phyloP scores from a whole-genome alignment of 345 rosid species.

The Boechera retrofracta region DNA sequence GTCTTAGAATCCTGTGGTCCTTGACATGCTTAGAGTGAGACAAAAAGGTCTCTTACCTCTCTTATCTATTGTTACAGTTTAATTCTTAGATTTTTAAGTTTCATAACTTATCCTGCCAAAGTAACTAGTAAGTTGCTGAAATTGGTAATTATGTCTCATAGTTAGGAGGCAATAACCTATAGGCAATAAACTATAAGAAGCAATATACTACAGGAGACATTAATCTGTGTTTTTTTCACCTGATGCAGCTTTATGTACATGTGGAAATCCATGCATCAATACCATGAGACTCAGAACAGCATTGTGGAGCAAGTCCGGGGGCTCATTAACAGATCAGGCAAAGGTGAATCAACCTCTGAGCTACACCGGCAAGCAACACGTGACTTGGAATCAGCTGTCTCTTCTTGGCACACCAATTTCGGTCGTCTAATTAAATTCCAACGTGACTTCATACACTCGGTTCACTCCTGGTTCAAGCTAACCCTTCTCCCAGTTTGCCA shows the following conservation, averaged over 20 bases:
- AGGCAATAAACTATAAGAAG: background rate
- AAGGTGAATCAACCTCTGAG: conserved; percentile 87
- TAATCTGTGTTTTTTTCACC: conserved; percentile 1
- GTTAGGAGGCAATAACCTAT: background rate
- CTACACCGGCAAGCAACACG: conserved; percentile 91
- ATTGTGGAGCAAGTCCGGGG: conserved; percentile 94
- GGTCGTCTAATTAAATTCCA: conserved; percentile 77
- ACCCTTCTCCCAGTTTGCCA: conserved; percentile 73
- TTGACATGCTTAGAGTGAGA: conserved; percentile 19
- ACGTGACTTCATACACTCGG: conserved; percentile 69
- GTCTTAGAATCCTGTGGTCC: conserved; percentile 34
- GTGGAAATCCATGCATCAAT: conserved; percentile 92
- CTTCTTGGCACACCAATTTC: conserved; percentile 91
- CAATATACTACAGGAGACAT: background rate
- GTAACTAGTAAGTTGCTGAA: conserved; percentile 16
- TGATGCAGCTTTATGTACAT: conserved; percentile 87
- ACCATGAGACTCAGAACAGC: conserved; percentile 79
- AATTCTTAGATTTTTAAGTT: background rate
- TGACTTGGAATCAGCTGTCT: conserved; percentile 82
- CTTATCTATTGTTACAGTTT: background rate
- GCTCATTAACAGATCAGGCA: conserved; percentile 69
- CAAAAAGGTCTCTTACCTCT: conserved; percentile 23
- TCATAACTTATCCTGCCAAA: background rate
- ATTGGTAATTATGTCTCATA: conserved; percentile 1
- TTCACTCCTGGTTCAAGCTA: conserved; percentile 94